Conservation (phyloP, 352 stramenopile genomes). For the Halophytophthora batemanensis region DNA sequence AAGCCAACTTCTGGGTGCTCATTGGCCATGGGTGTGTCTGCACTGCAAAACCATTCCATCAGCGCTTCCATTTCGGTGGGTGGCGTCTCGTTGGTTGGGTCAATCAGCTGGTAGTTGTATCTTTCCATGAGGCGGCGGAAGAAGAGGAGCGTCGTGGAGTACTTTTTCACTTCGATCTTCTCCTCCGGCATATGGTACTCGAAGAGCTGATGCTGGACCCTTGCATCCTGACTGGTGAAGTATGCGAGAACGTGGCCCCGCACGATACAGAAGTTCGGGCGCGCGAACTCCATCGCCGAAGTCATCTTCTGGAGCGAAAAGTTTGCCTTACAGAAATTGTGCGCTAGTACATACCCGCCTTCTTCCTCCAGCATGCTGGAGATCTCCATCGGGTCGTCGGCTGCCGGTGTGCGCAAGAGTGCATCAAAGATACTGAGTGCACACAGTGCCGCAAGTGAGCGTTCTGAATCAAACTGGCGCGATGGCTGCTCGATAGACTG, state of each 20-base stretch:
- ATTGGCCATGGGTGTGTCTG: constrained; percentile 69
- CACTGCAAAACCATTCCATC: constrained; percentile 87
- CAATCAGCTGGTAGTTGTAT: constrained; percentile 84
- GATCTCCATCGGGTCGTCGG: constrained; percentile 73
- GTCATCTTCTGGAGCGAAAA: constrained; percentile 74
- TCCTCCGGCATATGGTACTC: constrained; percentile 89
- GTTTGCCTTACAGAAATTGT: constrained; percentile 86
- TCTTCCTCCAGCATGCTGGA: constrained; percentile 81
- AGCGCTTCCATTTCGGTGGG: constrained; percentile 89
- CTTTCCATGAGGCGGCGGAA: constrained; percentile 84
- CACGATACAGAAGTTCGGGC: constrained; percentile 70
- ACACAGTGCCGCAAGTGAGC: constrained; percentile 74
- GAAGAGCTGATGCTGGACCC: constrained; percentile 70
- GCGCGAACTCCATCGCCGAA: constrained; percentile 80
- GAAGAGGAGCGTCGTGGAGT: constrained; percentile 86
- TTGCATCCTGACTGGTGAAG: constrained; percentile 59
- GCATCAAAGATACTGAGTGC: constrained; percentile 80
- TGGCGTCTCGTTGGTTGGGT: constrained; percentile 70
- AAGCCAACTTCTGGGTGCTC: constrained; percentile 82
- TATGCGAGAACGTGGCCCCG: constrained; percentile 78
- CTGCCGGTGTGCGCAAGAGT: constrained; percentile 72
- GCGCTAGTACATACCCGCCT: constrained; percentile 74
- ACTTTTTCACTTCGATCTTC: constrained; percentile 88
- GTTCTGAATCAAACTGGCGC: constrained; percentile 85
- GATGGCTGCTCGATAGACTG: constrained; percentile 86